phyloP scores from a whole-genome alignment of 495 filamentous ascomycete genomes.

The Aspergillus wentii region DNA sequence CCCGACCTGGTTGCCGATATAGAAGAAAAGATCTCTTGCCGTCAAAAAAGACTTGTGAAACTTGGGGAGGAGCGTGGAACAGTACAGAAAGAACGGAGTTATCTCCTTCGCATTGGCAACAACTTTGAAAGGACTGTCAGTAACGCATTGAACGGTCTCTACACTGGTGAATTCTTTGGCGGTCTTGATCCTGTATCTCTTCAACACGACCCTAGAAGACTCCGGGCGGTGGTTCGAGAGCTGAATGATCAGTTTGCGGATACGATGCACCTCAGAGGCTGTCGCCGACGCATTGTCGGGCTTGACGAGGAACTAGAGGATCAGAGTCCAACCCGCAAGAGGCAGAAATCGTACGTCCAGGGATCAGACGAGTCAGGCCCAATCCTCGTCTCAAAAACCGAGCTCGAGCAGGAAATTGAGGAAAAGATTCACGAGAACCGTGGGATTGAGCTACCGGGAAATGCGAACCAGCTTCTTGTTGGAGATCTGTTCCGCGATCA shows the following conservation, averaged over 20 bases:
- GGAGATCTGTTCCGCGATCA: conserved; percentile 41
- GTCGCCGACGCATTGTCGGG: conserved; percentile 17
- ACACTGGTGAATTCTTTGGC: conserved; percentile 52
- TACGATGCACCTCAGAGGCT: conserved; percentile 39
- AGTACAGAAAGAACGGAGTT: conserved; percentile 46
- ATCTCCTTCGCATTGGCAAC: conserved; percentile 49
- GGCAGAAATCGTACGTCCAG: too few relatives aligned
- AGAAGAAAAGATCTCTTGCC: conserved; percentile 14
- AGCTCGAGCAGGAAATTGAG: conserved; percentile 13
- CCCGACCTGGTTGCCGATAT: conserved; percentile 27
- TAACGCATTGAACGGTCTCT: conserved; percentile 50
- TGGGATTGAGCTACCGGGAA: conserved; percentile 43
- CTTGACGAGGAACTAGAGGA: too few relatives aligned
- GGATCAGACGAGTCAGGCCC: too few relatives aligned
- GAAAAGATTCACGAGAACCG: conserved; percentile 16
- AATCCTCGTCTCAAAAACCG: conserved; percentile 9
- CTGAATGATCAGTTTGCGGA: conserved; percentile 52
- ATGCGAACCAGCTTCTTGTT: conserved; percentile 37
- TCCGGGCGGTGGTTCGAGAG: conserved; percentile 58
- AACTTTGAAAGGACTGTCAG: conserved; percentile 45
- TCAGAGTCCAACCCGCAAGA: too few relatives aligned
- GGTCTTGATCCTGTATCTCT: conserved; percentile 19
- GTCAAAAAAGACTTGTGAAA: conserved; percentile 23
- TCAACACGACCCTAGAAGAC: conserved; percentile 37
- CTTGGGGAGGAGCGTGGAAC: conserved; percentile 48